These are phyloP conservation scores for Blastobotrys illinoisensis DNA, from an alignment of 1,139 yeast genomes.

Conservation along the genomic window DNA sequence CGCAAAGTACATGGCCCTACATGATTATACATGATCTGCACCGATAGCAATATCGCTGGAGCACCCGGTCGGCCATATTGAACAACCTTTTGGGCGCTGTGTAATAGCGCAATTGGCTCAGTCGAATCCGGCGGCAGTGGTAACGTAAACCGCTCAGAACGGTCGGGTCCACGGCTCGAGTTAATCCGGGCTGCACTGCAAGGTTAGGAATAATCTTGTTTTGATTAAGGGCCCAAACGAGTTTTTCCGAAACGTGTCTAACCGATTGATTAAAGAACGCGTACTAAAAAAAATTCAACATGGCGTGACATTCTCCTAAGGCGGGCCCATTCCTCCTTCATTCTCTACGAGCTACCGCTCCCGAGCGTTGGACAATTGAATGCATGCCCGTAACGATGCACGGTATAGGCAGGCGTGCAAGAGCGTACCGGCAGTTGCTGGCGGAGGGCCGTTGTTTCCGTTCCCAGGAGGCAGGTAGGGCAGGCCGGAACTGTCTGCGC, in stretches of 20 bases:
- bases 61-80: too few relatives aligned
- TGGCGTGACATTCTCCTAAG: background rate
- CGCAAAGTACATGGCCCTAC: background rate
- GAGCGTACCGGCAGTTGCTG: too few relatives aligned
- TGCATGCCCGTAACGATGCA: background rate
- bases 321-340: background rate
- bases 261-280: background rate
- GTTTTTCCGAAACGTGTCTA: background rate
- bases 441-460: background rate
- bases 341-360: too few relatives aligned
- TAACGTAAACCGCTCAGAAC: background rate
- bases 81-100: too few relatives aligned
- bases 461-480: background rate
- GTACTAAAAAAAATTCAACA: background rate
- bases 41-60: too few relatives aligned
- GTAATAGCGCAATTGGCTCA: too few relatives aligned
- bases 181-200: background rate
- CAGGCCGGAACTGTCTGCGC: background rate
- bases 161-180: background rate
- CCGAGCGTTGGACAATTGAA: background rate
- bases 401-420: too few relatives aligned
- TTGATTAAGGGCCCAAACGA: background rate
- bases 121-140: background rate
- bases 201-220: too few relatives aligned
- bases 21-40: background rate